Conservation (phyloP, 371 early-diverging fungal genomes). For the Dinochytrium kinnereticum region DNA sequence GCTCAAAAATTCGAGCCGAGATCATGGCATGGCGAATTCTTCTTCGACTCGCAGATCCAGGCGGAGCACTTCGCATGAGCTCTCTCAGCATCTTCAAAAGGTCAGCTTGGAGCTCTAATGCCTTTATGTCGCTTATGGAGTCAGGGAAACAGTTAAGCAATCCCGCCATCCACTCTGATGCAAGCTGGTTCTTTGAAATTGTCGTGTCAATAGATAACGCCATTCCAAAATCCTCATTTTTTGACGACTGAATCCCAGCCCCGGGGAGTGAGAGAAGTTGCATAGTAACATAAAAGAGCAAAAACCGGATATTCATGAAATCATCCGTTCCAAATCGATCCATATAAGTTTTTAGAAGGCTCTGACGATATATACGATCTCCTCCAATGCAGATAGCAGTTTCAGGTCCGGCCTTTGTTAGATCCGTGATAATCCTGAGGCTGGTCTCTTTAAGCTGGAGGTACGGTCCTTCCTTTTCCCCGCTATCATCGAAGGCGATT, state of each 20-base stretch:
- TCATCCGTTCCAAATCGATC: neutral
- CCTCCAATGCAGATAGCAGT: constrained; percentile 14
- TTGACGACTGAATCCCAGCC: neutral
- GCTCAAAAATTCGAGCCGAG: constrained; percentile 30
- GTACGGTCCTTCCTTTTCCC: neutral
- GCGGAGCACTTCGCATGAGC: constrained; percentile 20
- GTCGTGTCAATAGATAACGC: constrained; percentile 13
- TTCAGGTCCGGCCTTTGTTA: neutral
- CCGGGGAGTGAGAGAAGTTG: neutral
- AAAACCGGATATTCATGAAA: neutral
- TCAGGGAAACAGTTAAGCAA: constrained; percentile 32
- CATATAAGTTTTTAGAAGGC: neutral
- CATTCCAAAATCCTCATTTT: neutral
- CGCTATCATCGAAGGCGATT: neutral
- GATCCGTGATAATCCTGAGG: neutral
- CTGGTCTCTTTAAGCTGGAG: neutral
- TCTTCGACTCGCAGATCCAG: constrained; percentile 20
- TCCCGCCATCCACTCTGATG: constrained; percentile 21
- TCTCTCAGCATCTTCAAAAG: constrained; percentile 29
- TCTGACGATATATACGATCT: neutral
- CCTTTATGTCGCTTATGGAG: neutral
- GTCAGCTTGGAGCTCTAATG: constrained; percentile 21
- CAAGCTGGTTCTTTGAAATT: neutral
- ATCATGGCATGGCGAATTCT: constrained; percentile 29
- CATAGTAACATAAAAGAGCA: neutral